Evolutionary conservation across 495 filamentous ascomycete genomes (phyloP), one percentile per base, ranked within the genome.

Genomic region (Penicillium ucsense): DNA sequence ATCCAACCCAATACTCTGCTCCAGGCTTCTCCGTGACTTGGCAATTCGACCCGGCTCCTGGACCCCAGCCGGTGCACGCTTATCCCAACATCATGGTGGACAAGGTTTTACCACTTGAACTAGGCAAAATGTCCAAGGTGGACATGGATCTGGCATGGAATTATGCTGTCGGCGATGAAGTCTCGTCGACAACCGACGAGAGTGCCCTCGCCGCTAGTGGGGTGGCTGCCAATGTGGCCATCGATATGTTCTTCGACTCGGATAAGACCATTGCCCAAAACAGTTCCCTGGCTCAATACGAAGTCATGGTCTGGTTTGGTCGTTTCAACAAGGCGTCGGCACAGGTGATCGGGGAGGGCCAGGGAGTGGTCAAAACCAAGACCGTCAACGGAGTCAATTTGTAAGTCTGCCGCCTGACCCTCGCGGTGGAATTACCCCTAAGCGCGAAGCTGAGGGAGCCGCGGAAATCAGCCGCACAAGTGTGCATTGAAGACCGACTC

Each of bases 291-390:
- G 62, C 70, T 11, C 46, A 55, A 1, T 68, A 58, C 62, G 72
- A 75, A 52, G 62, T 75, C 56, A 73, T 74, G 64, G 52, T 73
- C 29, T 73, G 63, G 62, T 70, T 74, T 52, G 67, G 56, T 5
- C 43, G 47, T 2, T 57, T 58, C 41, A 59, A 59, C 41, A 59
- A 59, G n/a, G 4, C 37, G 8, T n/a, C 51, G 2, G 47, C 61
- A 7, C 46, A 65, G 12, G 60, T 64, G 9, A 53, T 65, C 42
- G 69, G 67, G 10, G 45, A 53, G 27, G 4, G 8, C 6, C 38
- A 31, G 7, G 43, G 48, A 2, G 42, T 52, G 0, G 34, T 46
- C 3, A 42, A 44, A 2, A 60, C 45, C 9, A 50, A 48, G n/a
- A 54, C 36, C 1, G 4, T 72, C n/a, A 54, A 63, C 7, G 57